A percentile compares a stretch with the other conserved stretches of the same genome.
phyloP scores from a whole-genome alignment of 2,329 filamentous ascomycete genomes.

The Ploettnerulaceae sp. region DNA sequence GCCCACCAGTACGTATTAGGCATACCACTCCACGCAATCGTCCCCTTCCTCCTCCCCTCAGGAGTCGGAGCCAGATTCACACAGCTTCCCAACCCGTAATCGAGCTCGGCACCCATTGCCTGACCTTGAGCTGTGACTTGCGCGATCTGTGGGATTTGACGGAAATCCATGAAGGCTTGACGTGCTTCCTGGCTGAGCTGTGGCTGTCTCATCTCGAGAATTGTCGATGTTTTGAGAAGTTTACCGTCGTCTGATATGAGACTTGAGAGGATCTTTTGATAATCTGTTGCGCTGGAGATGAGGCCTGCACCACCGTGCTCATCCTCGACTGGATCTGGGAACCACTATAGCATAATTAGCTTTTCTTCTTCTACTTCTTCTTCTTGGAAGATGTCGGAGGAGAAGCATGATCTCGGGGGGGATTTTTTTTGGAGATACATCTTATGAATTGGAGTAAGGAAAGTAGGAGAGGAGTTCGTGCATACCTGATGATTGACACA shows the following conservation, averaged over 20 bases:
- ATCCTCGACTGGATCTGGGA: not conserved
- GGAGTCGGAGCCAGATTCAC: conserved; percentile 39
- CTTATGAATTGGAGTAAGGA: no score
- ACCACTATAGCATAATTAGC: conserved; percentile 4
- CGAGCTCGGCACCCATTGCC: conserved; percentile 35
- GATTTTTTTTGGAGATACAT: no score
- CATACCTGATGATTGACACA: no score
- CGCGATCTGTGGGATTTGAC: conserved; percentile 14
- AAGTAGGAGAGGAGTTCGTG: no score
- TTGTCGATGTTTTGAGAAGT: conserved; percentile 40
- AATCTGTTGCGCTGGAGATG: conserved; percentile 38
- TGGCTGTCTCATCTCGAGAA: conserved; percentile 44
- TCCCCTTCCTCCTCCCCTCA: conserved; percentile 37
- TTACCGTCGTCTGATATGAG: conserved; percentile 46
- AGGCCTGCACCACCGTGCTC: conserved; percentile 35
- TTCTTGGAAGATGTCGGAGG: no score
- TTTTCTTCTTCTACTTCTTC: no score
- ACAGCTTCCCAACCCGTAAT: conserved; percentile 41
- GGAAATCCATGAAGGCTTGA: conserved; percentile 25
- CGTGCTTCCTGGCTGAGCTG: conserved; percentile 38
- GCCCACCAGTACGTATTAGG: not conserved
- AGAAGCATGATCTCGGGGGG: no score
- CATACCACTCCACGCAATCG: conserved; percentile 23
- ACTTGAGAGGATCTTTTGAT: conserved; percentile 42
- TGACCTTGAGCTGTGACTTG: conserved; percentile 24